A percentile compares a stretch with the other conserved stretches of the same genome.
These are phyloP conservation scores for Suillus luteus DNA, from an alignment of 768 basidiomycete species.

Conservation along the genomic window DNA sequence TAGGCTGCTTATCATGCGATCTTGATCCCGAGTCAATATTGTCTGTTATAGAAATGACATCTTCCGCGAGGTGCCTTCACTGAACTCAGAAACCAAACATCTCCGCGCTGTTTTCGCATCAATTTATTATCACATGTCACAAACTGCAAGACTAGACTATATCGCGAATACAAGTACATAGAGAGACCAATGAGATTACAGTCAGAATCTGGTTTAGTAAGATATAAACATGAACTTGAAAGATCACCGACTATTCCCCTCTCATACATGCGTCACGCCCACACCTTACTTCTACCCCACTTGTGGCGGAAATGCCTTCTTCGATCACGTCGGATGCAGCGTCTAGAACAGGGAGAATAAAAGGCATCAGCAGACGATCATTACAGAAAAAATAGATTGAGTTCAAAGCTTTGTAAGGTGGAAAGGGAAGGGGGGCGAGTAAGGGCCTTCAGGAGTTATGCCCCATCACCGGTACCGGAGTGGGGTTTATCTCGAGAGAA, in stretches of 20 bases:
- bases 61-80: not conserved
- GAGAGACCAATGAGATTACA: not conserved
- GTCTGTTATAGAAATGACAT: not conserved
- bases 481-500: slow-evolving; percentile 4
- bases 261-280: not conserved
- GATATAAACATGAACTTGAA: not conserved
- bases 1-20: not conserved
- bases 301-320: not conserved
- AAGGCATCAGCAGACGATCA: not conserved
- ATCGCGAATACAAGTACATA: not conserved
- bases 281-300: not conserved
- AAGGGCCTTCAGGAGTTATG: not conserved
- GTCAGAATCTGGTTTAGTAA: not conserved
- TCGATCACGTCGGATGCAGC: not conserved
- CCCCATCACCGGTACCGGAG: not conserved
- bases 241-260: not conserved
- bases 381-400: not conserved
- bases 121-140: not conserved
- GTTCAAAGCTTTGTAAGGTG: slow-evolving; percentile 7
- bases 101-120: too few relatives aligned
- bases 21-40: not conserved
- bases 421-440: not conserved
- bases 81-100: not conserved
- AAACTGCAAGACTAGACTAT: not conserved
- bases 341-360: not conserved